Evolutionary conservation across 2,329 filamentous ascomycete species (phyloP).

Genomic region (Lasiodiplodia hormozganensis): DNA sequence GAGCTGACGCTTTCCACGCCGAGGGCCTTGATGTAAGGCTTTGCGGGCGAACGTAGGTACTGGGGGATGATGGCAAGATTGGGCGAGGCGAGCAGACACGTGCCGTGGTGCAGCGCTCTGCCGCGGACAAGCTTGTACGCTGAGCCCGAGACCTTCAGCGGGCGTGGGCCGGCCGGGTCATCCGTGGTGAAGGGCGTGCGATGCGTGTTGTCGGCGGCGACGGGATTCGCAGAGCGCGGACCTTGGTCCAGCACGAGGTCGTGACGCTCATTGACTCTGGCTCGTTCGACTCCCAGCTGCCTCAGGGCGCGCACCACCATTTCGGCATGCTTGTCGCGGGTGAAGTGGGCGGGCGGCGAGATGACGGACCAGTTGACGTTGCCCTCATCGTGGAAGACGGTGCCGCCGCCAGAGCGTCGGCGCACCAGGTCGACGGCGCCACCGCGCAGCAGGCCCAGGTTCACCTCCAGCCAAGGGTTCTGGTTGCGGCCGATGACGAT

Average conservation of each 20-base stretch:
- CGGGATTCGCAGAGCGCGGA: slow-evolving; percentile 30
- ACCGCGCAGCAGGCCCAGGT: slow-evolving; percentile 67
- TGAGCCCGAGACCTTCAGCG: slow-evolving; percentile 85
- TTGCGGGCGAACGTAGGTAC: slow-evolving; percentile 79
- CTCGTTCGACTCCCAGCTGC: slow-evolving; percentile 62
- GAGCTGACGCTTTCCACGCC: slow-evolving; percentile 93
- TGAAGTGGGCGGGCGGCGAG: slow-evolving; percentile 76
- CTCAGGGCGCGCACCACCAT: slow-evolving; percentile 90
- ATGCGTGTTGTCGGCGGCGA: slow-evolving; percentile 51
- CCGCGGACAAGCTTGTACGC: slow-evolving; percentile 89
- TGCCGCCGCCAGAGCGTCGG: slow-evolving; percentile 84
- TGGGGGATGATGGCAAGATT: slow-evolving; percentile 73
- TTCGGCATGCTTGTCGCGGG: slow-evolving; percentile 84
- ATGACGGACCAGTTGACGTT: slow-evolving; percentile 97
- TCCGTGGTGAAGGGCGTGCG: slow-evolving; percentile 51
- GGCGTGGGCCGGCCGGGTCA: slow-evolving; percentile 39
- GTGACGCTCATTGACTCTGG: slow-evolving; percentile 85
- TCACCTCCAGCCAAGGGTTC: slow-evolving; percentile 94
- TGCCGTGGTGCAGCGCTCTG: slow-evolving; percentile 90
- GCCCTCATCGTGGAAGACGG: slow-evolving; percentile 91
- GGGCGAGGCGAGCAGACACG: slow-evolving; percentile 79
- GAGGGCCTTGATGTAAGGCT: slow-evolving; percentile 76
- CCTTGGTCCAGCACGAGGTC: slow-evolving; percentile 79
- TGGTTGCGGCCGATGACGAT: slow-evolving; percentile 95
- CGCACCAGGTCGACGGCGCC: slow-evolving; percentile 71